These are phyloP conservation scores for Sclerotinia minor DNA, from an alignment of 2,329 filamentous ascomycete genomes.

Conservation along the genomic window DNA sequence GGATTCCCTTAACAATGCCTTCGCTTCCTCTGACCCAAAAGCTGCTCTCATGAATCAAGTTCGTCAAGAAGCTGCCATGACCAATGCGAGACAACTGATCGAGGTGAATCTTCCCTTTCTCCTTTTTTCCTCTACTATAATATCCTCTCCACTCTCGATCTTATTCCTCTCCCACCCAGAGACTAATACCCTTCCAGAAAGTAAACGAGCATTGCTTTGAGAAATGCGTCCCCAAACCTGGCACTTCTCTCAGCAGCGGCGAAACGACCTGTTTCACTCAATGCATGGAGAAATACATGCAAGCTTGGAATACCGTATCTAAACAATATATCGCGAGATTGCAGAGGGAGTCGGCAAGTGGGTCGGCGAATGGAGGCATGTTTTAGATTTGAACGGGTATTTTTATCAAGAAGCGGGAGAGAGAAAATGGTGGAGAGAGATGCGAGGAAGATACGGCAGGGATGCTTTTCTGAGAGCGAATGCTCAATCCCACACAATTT, in stretches of 20 bases:
- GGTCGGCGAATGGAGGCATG: conserved; percentile 11
- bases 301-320: conserved; percentile 74
- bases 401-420: background rate
- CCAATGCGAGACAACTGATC: conserved; percentile 69
- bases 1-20: conserved; percentile 19
- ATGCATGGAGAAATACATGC: conserved; percentile 86
- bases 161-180: conserved; percentile 43
- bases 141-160: conserved; percentile 26
- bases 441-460: background rate
- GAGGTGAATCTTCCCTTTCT: conserved; percentile 53
- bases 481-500: too few species aligned
- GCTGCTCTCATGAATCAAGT: conserved; percentile 53
- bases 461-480: background rate
- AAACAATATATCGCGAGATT: conserved; percentile 58
- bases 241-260: conserved; percentile 58
- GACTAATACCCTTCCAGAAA: conserved; percentile 59
- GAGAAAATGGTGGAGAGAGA: too few species aligned
- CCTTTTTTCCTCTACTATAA: background rate
- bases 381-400: background rate
- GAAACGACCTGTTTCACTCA: conserved; percentile 71
- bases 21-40: conserved; percentile 37
- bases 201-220: conserved; percentile 81
- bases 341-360: conserved; percentile 34
- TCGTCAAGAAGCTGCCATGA: conserved; percentile 60
- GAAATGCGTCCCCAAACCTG: conserved; percentile 71